Percentiles rank a stretch among this genome's conserved stretches.
These are phyloP conservation scores for Metschnikowia amazonensis DNA, from an alignment of 805 yeast genomes.

Conservation along the genomic window DNA sequence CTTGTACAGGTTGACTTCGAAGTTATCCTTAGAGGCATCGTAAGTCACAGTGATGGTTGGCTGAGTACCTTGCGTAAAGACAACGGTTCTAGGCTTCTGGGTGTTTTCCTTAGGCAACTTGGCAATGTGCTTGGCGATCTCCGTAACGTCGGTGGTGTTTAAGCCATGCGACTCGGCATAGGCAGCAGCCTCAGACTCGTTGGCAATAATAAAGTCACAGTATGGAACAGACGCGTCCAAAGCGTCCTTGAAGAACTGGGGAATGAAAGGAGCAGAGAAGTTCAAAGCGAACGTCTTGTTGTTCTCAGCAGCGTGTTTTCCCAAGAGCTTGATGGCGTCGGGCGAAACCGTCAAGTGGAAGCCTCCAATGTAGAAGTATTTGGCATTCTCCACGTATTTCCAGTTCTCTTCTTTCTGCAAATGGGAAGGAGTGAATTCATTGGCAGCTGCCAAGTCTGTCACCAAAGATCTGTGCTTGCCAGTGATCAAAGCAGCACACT, in stretches of 20 bases:
- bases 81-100: conserved; percentile 72
- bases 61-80: conserved; percentile 93
- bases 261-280: conserved; percentile 94
- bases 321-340: conserved; percentile 84
- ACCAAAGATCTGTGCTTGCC: conserved; percentile 88
- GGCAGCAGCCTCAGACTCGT: conserved; percentile 95
- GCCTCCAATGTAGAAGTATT: conserved; percentile 93
- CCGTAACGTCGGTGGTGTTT: conserved; percentile 55
- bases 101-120: conserved; percentile 69
- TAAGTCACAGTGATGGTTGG: conserved; percentile 78
- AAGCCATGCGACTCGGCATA: conserved; percentile 84
- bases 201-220: conserved; percentile 89
- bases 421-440: conserved; percentile 89
- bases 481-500: conserved; percentile 93
- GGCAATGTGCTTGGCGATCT: conserved; percentile 81
- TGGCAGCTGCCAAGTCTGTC: conserved; percentile 97
- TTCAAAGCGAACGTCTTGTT: conserved; percentile 79
- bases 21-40: conserved; percentile 45
- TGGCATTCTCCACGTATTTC: conserved; percentile 76
- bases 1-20: conserved; percentile 49
- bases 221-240: conserved; percentile 76
- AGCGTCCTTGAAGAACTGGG: conserved; percentile 91
- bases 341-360: conserved; percentile 98
- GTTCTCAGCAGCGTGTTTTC: conserved; percentile 83
- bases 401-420: conserved; percentile 87